Evolutionary conservation across 805 yeast genomes (phyloP).

Genomic region (Ogataea thermomethanolica): DNA sequence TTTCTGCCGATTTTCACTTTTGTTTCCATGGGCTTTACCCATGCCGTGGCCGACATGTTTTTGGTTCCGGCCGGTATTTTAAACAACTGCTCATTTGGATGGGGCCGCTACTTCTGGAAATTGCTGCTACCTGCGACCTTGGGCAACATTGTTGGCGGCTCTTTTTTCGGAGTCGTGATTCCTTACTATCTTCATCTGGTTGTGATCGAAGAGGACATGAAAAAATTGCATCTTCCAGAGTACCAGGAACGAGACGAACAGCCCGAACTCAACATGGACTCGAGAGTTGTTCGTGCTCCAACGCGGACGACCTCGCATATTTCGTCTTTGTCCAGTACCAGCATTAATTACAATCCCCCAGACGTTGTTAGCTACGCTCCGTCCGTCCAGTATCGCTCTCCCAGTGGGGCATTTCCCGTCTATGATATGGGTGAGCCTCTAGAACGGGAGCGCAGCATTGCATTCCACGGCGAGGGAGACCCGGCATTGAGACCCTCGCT

Average conservation of each 20-base stretch:
- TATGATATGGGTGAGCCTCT: constrained; percentile 71
- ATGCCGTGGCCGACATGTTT: constrained; percentile 81
- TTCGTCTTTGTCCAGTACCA: background rate
- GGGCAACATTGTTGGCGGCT: constrained; percentile 82
- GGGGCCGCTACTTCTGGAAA: constrained; percentile 69
- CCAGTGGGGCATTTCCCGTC: constrained; percentile 78
- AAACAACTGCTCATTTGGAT: constrained; percentile 61
- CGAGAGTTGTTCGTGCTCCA: constrained; percentile 63
- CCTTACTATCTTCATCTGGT: constrained; percentile 74
- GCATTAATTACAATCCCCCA: constrained; percentile 8
- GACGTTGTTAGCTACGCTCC: constrained; percentile 3
- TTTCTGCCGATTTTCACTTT: constrained; percentile 70
- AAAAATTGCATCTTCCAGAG: constrained; percentile 56
- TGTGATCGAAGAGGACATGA: constrained; percentile 70
- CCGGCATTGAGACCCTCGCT: constrained; percentile 19
- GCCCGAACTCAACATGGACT: constrained; percentile 72
- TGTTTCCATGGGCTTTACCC: constrained; percentile 76
- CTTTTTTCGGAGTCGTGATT: constrained; percentile 55
- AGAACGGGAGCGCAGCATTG: constrained; percentile 54
- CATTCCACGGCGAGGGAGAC: constrained; percentile 24
- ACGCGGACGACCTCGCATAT: background rate
- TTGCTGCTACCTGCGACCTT: constrained; percentile 63
- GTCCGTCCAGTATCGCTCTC: constrained; percentile 42
- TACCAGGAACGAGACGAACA: constrained; percentile 77
- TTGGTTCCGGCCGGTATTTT: constrained; percentile 62